These are phyloP conservation scores for Macrolepiota albuminosa DNA, from an alignment of 768 basidiomycete genomes.

Conservation along the genomic window DNA sequence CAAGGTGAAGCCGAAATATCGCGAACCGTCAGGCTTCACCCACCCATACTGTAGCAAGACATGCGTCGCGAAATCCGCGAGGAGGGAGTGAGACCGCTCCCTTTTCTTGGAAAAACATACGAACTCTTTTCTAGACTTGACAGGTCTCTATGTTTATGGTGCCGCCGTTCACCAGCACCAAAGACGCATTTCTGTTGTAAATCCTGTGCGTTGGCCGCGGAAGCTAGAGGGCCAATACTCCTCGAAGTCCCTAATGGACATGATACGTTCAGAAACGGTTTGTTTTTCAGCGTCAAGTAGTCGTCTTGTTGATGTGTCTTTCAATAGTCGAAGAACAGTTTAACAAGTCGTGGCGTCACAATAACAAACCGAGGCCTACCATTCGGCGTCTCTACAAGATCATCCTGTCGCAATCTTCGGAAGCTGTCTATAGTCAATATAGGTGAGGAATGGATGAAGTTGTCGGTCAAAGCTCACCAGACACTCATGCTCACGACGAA, in stretches of 20 bases:
- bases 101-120: background rate
- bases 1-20: conserved; percentile 54
- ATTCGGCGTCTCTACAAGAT: conserved; percentile 66
- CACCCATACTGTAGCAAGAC: conserved; percentile 64
- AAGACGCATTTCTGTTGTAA: conserved; percentile 62
- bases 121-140: conserved; percentile 26
- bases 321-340: conserved; percentile 58
- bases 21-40: conserved; percentile 45
- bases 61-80: conserved; percentile 34
- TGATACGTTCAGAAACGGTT: conserved; percentile 63
- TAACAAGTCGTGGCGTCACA: conserved; percentile 65
- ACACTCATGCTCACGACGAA: conserved; percentile 16
- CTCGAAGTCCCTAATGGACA: conserved; percentile 58
- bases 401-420: conserved; percentile 39
- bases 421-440: conserved; percentile 58
- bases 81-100: background rate
- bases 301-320: background rate
- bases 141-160: conserved; percentile 54
- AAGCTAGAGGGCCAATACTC: conserved; percentile 49
- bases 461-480: too few species aligned
- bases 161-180: conserved; percentile 44
- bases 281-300: conserved; percentile 14
- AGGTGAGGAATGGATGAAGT: conserved; percentile 32
- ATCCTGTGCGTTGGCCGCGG: conserved; percentile 49
- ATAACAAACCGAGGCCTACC: conserved; percentile 45